Percentiles rank a stretch among this genome's conserved stretches.
phyloP scores from a whole-genome alignment of 768 basidiomycete genomes.

The Pleurotus citrinopileatus region DNA sequence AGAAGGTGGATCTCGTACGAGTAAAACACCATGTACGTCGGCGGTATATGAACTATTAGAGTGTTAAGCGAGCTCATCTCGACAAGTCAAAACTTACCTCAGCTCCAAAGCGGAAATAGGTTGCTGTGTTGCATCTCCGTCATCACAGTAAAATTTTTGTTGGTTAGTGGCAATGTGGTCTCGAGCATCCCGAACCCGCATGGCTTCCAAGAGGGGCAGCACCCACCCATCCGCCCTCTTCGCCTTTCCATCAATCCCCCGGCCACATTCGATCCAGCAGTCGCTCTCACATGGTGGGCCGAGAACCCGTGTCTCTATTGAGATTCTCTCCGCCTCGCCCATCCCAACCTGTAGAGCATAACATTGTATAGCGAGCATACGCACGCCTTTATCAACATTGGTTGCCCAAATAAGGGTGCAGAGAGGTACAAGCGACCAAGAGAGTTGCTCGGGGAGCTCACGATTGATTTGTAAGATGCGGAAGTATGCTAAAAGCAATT shows the following conservation, averaged over 20 bases:
- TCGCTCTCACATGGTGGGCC: slow-evolving; percentile 61
- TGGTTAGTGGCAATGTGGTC: slow-evolving; percentile 37
- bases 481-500: slow-evolving; percentile 74
- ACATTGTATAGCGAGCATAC: slow-evolving; percentile 71
- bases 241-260: slow-evolving; percentile 41
- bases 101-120: slow-evolving; percentile 46
- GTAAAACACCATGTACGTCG: slow-evolving; percentile 65
- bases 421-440: slow-evolving; percentile 64
- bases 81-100: slow-evolving; percentile 39
- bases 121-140: slow-evolving; percentile 29
- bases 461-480: slow-evolving; percentile 76
- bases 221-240: slow-evolving; percentile 76
- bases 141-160: slow-evolving; percentile 44
- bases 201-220: slow-evolving; percentile 65
- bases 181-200: slow-evolving; percentile 53
- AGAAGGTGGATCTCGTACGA: slow-evolving; percentile 44
- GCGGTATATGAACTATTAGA: slow-evolving; percentile 48
- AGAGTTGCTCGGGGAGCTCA: slow-evolving; percentile 54
- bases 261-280: slow-evolving; percentile 58
- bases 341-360: slow-evolving; percentile 76
- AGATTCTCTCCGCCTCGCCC: slow-evolving; percentile 71
- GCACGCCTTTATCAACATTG: slow-evolving; percentile 55
- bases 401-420: slow-evolving; percentile 40
- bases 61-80: slow-evolving; percentile 11
- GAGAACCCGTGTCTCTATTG: slow-evolving; percentile 58